These are phyloP conservation scores for Triglochin maritima DNA, from an alignment of 106 monocot genomes.

Conservation along the genomic window DNA sequence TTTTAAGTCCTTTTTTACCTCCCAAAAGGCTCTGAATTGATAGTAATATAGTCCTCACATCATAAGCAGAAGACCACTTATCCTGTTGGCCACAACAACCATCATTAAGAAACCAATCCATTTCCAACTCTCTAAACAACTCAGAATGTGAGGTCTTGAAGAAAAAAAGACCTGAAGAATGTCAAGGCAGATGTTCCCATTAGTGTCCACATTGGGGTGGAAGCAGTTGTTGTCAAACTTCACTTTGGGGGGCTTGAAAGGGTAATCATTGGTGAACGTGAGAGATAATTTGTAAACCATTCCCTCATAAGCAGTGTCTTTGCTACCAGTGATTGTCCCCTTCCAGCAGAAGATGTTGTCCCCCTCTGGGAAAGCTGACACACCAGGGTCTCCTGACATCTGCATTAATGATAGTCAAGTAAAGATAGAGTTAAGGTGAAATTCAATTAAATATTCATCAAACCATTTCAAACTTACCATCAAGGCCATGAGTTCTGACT, in stretches of 20 bases:
- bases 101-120: no score
- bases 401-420: constrained; percentile 10
- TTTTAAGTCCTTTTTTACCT: constrained; percentile 26
- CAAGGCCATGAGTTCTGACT: constrained; percentile 87
- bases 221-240: constrained; percentile 78
- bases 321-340: constrained; percentile 86
- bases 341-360: constrained; percentile 93
- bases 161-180: constrained; percentile 66
- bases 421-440: background rate
- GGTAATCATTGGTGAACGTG: constrained; percentile 74
- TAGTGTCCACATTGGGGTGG: constrained; percentile 84
- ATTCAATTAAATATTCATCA: background rate
- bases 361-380: constrained; percentile 96
- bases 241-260: constrained; percentile 96
- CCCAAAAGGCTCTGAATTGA: constrained; percentile 92
- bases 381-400: constrained; percentile 93
- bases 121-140: no score
- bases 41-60: constrained; percentile 69
- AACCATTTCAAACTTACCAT: constrained; percentile 42
- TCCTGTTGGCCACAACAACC: constrained; percentile 33
- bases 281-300: constrained; percentile 73
- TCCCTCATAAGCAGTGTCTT: constrained; percentile 83
- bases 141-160: background rate
- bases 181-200: constrained; percentile 90
- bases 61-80: constrained; percentile 98